Evolutionary conservation across 176 grass and related monocot genomes (phyloP).

Genomic region (Rhynchospora tenuis): DNA sequence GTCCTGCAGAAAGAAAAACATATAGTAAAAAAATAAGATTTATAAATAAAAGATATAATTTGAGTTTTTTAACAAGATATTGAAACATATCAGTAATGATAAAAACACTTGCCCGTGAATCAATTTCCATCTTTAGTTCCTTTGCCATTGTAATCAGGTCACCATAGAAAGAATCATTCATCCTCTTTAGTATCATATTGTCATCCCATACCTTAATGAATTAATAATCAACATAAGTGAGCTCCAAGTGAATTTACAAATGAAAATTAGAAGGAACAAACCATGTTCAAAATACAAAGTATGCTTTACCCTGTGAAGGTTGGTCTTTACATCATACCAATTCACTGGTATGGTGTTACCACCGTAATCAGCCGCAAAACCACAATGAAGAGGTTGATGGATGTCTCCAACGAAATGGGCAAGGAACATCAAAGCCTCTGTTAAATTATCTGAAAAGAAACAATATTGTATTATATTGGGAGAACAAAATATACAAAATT

Average conservation of each 20-base stretch:
- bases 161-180: background rate
- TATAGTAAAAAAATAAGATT: too few relatives aligned
- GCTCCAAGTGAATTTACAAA: background rate
- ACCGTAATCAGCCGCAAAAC: constrained; percentile 24
- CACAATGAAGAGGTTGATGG: constrained; percentile 59
- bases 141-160: background rate
- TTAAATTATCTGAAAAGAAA: constrained; percentile 26
- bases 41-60: background rate
- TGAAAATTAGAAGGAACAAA: background rate
- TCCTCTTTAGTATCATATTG: background rate
- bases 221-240: background rate
- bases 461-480: background rate
- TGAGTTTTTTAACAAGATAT: background rate
- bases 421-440: constrained; percentile 59
- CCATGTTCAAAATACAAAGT: background rate
- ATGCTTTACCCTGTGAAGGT: constrained; percentile 38
- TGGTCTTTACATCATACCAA: constrained; percentile 56
- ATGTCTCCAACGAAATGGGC: constrained; percentile 63
- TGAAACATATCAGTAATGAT: background rate
- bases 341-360: constrained; percentile 49
- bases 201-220: background rate
- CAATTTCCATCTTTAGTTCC: background rate
- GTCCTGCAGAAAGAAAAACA: background rate
- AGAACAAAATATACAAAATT: constrained; percentile 39
- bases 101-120: background rate